Percentiles rank a stretch among this genome's conserved stretches.
Evolutionary conservation across 2,329 filamentous ascomycete species (phyloP).

Genomic region (Teratosphaeria epicoccoides): DNA sequence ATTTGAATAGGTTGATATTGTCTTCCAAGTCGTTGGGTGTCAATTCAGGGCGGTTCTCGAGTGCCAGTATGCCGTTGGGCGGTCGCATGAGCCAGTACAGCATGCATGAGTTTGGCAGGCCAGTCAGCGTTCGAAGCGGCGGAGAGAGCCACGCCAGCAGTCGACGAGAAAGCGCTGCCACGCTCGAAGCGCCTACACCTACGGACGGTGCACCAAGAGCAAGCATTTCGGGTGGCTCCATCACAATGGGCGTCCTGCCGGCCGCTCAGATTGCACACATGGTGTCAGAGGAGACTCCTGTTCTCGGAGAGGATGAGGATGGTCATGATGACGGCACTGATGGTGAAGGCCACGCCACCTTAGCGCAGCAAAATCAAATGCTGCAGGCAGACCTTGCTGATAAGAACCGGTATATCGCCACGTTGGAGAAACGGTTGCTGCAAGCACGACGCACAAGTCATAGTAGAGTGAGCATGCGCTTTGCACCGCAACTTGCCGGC

Average conservation of each 20-base stretch:
- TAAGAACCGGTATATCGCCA: slow-evolving; percentile 93
- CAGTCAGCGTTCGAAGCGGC: slow-evolving; percentile 21
- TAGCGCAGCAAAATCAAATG: slow-evolving; percentile 78
- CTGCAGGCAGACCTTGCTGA: slow-evolving; percentile 91
- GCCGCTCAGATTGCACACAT: slow-evolving; percentile 19
- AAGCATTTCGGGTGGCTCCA: slow-evolving; percentile 21
- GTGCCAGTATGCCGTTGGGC: slow-evolving; percentile 27
- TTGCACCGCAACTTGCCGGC: slow-evolving; percentile 37
- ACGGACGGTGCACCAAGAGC: slow-evolving; percentile 13
- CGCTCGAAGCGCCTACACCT: slow-evolving; percentile 30
- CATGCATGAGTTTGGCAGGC: slow-evolving; percentile 25
- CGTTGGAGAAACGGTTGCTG: slow-evolving; percentile 79
- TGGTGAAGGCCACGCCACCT: slow-evolving; percentile 72
- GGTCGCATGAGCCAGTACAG: slow-evolving; percentile 27
- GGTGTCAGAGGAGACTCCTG: slow-evolving; percentile 23
- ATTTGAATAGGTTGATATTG: slow-evolving; percentile 86
- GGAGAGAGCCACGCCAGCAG: slow-evolving; percentile 17
- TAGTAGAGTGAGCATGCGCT: slow-evolving; percentile 68
- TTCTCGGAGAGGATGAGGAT: slow-evolving; percentile 32
- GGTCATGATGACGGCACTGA: slow-evolving; percentile 54
- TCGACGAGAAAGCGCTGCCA: slow-evolving; percentile 23
- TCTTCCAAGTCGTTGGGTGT: slow-evolving; percentile 94
- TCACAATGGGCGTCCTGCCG: slow-evolving; percentile 22
- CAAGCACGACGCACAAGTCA: slow-evolving; percentile 87
- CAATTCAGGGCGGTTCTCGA: slow-evolving; percentile 60